phyloP scores from a whole-genome alignment of 2,329 filamentous ascomycete genomes.

The Ascochyta lentis region DNA sequence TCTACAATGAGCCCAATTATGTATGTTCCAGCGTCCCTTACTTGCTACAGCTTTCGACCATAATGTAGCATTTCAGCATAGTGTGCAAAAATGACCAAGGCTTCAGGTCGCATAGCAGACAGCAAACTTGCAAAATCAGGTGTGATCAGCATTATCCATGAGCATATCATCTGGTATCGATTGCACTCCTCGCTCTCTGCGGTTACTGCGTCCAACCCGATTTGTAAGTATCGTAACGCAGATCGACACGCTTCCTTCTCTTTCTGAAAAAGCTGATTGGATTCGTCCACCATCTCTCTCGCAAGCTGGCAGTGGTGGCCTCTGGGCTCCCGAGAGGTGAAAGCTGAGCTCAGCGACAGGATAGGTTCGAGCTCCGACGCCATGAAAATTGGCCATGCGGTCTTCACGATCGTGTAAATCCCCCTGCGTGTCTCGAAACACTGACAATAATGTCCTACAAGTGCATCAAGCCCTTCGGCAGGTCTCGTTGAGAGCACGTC shows the following conservation, averaged over 20 bases:
- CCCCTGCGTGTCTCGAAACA: conserved; percentile 34
- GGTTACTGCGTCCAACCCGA: conserved; percentile 29
- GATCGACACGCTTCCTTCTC: conserved; percentile 33
- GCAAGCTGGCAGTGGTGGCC: conserved; percentile 33
- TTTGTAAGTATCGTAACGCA: conserved; percentile 33
- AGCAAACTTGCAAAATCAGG: conserved; percentile 49
- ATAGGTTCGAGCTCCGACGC: conserved; percentile 36
- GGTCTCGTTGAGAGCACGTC: conserved; percentile 40
- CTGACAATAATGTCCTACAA: conserved; percentile 41
- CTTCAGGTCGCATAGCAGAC: conserved; percentile 49
- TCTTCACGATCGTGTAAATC: conserved; percentile 22
- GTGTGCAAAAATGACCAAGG: conserved; percentile 58
- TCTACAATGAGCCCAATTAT: neutral
- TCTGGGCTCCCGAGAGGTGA: conserved; percentile 24
- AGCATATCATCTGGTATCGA: conserved; percentile 36
- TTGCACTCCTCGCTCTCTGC: conserved; percentile 11
- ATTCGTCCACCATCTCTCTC: conserved; percentile 24
- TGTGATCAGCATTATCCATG: conserved; percentile 49
- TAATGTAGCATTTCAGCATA: conserved; percentile 59
- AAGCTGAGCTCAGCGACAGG: conserved; percentile 22
- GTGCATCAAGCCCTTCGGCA: conserved; percentile 26
- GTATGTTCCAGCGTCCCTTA: conserved; percentile 26
- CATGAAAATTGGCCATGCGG: conserved; percentile 36
- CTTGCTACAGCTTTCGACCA: conserved; percentile 29
- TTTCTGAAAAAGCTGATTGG: conserved; percentile 17